Base-by-base conservation (phyloP, 208 protist genomes). In the Crithidia mellificae region DNA sequence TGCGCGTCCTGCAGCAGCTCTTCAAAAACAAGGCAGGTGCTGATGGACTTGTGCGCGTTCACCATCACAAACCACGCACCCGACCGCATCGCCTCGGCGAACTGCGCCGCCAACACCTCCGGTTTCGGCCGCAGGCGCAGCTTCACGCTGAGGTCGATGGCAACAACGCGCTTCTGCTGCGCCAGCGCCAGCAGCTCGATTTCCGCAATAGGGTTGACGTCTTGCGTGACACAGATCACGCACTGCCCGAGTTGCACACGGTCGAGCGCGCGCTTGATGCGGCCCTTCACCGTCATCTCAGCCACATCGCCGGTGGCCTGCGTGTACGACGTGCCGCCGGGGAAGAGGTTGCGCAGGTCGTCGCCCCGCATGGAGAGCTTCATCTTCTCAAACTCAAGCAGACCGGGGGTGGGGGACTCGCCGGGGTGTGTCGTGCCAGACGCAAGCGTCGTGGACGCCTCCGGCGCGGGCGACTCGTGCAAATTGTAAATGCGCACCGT, bases 31-130 rank as follows among this genome's bases (percentile, higher is more conserved):
- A 75, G 61, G 55, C 80, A 88, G 27, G 84, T 80, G 49, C 75
- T 87, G 73, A 94, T 94, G 2, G 88, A 94, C 50, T 94, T 94
- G 72, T 94, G 88, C 15, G 88, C 88, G 71, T 91, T 88, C 19
- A 87, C 63, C 46, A 94, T 57, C 14, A 88, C 76, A 63, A 94
- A 91, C 86, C 88, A 94, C 43, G 64, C 71, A 15, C 88, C 88
- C 9, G 47, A 59, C 24, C 73, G 78, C 81, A 94, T 86, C 14
- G 84, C 78, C 72, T 86, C 69, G 8, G 76, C 81, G 52, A 94
- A 90, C 51, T 74, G 51, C 14, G 72, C 59, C 6, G 76, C 77
- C 44, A 94, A 51, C 27, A 61, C 81, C 27, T 85, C 84, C 30
- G 82, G 80, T 64, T 82, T 87, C 12, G 84, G 83, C 15, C 88